A percentile compares a stretch with the other conserved stretches of the same genome.
Conservation (phyloP, 2,329 filamentous ascomycete genomes). For the Xylaria hypoxylon region DNA sequence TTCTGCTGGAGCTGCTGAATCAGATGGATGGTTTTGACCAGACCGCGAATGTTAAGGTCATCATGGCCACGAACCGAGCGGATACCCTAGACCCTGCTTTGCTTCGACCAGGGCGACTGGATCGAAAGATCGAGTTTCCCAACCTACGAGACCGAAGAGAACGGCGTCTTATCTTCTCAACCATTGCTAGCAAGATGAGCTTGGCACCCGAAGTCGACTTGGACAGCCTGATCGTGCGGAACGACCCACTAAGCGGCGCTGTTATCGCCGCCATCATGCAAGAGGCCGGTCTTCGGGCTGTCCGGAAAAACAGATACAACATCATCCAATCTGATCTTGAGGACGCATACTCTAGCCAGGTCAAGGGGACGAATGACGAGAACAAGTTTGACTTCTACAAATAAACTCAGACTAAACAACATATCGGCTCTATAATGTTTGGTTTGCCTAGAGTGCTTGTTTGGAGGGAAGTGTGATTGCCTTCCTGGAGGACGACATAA, state of each 20-base stretch:
- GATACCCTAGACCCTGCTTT: slow-evolving; percentile 96
- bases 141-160: slow-evolving; percentile 92
- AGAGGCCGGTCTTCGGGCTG: slow-evolving; percentile 92
- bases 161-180: slow-evolving; percentile 94
- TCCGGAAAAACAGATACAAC: slow-evolving; percentile 98
- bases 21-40: slow-evolving; percentile 99
- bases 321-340: slow-evolving; percentile 98
- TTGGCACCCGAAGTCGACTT: slow-evolving; percentile 95
- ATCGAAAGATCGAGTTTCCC: slow-evolving; percentile 99
- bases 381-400: slow-evolving; percentile 94
- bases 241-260: slow-evolving; percentile 93
- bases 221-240: slow-evolving; percentile 94
- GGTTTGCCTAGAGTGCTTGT: neutral
- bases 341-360: slow-evolving; percentile 96
- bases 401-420: slow-evolving; percentile 55
- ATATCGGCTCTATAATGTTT: neutral
- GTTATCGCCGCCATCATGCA: slow-evolving; percentile 99
- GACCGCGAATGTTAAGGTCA: slow-evolving; percentile 98
- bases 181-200: slow-evolving; percentile 98
- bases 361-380: slow-evolving; percentile 78
- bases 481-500: slow-evolving; percentile 2
- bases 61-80: slow-evolving; percentile 99
- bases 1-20: slow-evolving; percentile 95
- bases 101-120: slow-evolving; percentile 91
- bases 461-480: neutral